Conservation (phyloP, 1,284 basidiomycete species). For the Rhizopogon parksii region DNA sequence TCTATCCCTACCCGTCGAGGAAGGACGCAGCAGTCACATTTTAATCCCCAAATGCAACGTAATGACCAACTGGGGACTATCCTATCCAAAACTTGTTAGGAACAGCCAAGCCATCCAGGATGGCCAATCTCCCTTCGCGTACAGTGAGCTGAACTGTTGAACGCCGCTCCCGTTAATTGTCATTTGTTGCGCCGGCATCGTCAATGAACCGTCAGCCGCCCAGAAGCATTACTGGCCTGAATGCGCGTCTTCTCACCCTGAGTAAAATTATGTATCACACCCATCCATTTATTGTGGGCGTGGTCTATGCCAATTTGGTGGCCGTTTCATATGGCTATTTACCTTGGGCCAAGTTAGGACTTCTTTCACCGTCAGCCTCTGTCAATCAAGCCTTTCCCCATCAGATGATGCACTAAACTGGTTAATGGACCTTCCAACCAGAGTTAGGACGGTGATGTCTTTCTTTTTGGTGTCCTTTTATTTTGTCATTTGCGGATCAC, state of each 20-base stretch:
- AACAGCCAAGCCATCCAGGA: no score
- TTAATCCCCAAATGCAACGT: no score
- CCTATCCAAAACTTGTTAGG: no score
- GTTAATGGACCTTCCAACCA: not conserved
- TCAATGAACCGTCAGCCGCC: not conserved
- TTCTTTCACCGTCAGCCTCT: not conserved
- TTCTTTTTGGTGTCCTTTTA: not conserved
- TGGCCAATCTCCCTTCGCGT: no score
- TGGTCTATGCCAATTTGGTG: not conserved
- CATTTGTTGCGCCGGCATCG: not conserved
- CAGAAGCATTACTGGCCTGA: no score
- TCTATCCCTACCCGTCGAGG: no score
- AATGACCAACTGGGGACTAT: no score
- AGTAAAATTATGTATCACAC: no score
- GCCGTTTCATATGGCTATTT: not conserved
- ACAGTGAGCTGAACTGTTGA: no score
- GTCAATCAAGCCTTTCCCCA: not conserved
- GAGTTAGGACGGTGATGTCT: not conserved
- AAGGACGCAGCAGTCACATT: no score
- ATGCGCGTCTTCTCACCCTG: no score
- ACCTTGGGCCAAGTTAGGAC: not conserved
- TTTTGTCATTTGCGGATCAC: no score
- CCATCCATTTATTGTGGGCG: not conserved
- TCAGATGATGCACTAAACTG: not conserved
- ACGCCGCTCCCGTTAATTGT: not conserved